A percentile compares a stretch with the other conserved stretches of the same genome.
Conservation (phyloP, 257 asterid species). For the Eustoma russellianum region DNA sequence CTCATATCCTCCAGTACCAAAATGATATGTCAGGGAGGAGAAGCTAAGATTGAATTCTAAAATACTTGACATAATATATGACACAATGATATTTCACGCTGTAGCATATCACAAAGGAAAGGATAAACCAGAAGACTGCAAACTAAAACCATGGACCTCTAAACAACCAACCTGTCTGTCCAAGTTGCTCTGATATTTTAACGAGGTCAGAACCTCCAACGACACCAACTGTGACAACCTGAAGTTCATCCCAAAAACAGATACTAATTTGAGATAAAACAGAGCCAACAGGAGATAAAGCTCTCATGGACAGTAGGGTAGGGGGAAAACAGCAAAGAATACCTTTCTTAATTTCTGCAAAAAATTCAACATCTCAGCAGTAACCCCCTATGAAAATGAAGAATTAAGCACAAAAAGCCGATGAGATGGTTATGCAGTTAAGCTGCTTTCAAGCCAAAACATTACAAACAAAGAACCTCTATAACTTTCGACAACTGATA, state of each 20-base stretch:
- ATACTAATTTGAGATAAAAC: constrained; percentile 2
- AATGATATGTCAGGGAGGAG: too few species aligned
- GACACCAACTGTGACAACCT: constrained; percentile 83
- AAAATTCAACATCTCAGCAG: constrained; percentile 68
- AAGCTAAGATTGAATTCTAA: too few species aligned
- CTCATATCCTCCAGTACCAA: too few species aligned
- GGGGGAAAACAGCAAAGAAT: too few species aligned
- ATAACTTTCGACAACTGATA: too few species aligned
- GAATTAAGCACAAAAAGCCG: neutral
- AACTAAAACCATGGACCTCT: too few species aligned
- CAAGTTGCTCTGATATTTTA: constrained; percentile 96
- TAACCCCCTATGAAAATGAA: constrained; percentile 40
- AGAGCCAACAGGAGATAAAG: too few species aligned
- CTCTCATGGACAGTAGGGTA: too few species aligned
- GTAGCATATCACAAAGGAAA: too few species aligned
- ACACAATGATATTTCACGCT: too few species aligned
- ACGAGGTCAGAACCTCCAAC: constrained; percentile 99
- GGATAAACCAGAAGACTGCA: too few species aligned
- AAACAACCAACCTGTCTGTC: constrained; percentile 45
- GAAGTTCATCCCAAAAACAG: constrained; percentile 4
- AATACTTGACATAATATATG: too few species aligned
- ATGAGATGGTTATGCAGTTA: neutral
- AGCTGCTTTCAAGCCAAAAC: neutral
- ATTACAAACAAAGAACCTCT: neutral
- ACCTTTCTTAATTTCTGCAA: constrained; percentile 81